Evolutionary conservation across 164 flowering plant species (phyloP).

Genomic region (Chimonanthus praecox): DNA sequence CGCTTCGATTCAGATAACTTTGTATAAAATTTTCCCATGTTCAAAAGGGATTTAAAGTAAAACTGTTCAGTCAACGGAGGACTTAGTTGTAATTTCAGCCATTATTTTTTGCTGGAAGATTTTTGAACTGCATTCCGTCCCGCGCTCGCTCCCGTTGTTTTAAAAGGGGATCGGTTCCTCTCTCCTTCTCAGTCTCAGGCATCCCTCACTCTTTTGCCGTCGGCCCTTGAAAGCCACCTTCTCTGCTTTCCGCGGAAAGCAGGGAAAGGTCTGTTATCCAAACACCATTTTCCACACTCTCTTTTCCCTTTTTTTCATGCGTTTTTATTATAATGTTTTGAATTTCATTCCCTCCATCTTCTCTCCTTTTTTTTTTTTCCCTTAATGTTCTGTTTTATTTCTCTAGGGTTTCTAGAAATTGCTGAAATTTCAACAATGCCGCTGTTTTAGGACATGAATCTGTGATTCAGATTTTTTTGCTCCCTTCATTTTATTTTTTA

Average conservation of each 20-base stretch:
- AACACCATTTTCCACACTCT: not conserved
- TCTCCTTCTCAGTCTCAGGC: too few species aligned
- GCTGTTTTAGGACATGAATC: not conserved
- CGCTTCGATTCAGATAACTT: too few species aligned
- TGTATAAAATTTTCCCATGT: too few species aligned
- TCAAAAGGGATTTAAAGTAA: too few species aligned
- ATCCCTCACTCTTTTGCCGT: not conserved
- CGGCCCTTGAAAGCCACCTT: not conserved
- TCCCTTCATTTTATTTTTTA: not conserved
- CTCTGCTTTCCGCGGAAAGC: not conserved
- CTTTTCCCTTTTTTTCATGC: not conserved
- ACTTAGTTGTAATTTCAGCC: too few species aligned
- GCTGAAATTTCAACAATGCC: not conserved
- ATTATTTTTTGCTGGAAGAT: too few species aligned
- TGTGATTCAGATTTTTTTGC: not conserved
- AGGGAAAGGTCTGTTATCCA: not conserved
- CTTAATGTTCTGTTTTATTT: too few species aligned
- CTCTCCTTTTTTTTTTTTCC: not conserved
- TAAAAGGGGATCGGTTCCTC: too few species aligned
- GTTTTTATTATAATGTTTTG: not conserved
- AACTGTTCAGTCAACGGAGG: too few species aligned
- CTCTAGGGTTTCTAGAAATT: too few species aligned
- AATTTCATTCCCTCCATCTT: not conserved
- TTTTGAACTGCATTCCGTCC: too few species aligned
- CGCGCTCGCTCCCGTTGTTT: too few species aligned